Evolutionary conservation across 345 rosid species (phyloP).

Genomic region (Eucalyptus rudis): DNA sequence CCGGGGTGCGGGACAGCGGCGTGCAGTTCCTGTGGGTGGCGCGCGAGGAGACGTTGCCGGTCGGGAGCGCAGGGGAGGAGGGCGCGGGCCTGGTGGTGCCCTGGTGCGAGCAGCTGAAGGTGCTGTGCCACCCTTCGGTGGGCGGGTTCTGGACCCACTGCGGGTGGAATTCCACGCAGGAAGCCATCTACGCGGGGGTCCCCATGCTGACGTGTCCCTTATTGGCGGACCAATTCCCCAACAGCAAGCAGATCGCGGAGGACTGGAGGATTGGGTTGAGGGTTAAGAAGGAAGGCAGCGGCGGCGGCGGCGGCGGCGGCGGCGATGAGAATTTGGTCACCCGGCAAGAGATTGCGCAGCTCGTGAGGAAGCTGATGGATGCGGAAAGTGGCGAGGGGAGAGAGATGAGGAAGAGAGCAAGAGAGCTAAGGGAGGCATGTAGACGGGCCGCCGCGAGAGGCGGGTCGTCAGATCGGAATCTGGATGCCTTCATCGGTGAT

Average conservation of each 20-base stretch:
- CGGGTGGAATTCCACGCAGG: constrained; percentile 22
- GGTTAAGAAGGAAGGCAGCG: neutral
- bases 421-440: neutral
- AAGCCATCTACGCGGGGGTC: constrained; percentile 10
- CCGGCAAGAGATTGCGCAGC: neutral
- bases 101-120: constrained; percentile 20
- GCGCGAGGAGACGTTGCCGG: neutral
- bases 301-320: neutral
- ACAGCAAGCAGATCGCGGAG: constrained; percentile 1
- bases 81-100: neutral
- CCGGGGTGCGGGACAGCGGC: constrained; percentile 8
- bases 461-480: constrained; percentile 3
- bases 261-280: constrained; percentile 9
- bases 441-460: constrained; percentile 1
- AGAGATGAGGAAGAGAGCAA: constrained; percentile 5
- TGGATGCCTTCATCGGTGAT: constrained; percentile 5
- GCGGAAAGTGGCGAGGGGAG: neutral
- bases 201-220: constrained; percentile 19
- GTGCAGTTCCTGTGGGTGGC: constrained; percentile 23
- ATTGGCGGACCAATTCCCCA: constrained; percentile 9
- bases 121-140: constrained; percentile 3
- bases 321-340: neutral
- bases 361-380: constrained; percentile 5
- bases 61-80: neutral
- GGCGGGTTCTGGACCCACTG: constrained; percentile 22